Conservation (phyloP, 768 basidiomycete genomes). For the Filobasidium wieringae region DNA sequence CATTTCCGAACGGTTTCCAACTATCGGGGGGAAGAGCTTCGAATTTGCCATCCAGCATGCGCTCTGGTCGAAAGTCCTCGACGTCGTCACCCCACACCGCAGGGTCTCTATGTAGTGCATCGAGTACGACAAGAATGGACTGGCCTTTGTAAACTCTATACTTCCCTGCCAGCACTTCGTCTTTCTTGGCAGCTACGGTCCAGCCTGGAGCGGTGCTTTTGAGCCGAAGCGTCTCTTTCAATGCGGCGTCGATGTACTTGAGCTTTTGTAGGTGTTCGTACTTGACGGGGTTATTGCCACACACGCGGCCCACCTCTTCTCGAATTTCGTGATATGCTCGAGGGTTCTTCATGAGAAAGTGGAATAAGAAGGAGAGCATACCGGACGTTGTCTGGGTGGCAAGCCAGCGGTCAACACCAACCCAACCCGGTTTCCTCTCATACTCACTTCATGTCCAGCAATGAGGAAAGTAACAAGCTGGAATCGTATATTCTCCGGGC, state of each 20-base stretch:
- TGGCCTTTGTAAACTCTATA: constrained; percentile 40
- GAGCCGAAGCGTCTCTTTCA: constrained; percentile 40
- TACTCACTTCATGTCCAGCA: constrained; percentile 43
- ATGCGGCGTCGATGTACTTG: constrained; percentile 41
- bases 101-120: constrained; percentile 41
- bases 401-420: background rate
- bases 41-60: constrained; percentile 47
- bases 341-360: constrained; percentile 45
- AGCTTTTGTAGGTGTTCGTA: constrained; percentile 43
- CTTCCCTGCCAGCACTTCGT: constrained; percentile 42
- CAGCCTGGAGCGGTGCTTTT: constrained; percentile 41
- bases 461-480: constrained; percentile 49
- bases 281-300: constrained; percentile 40
- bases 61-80: constrained; percentile 40
- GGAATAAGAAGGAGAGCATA: constrained; percentile 43
- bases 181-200: constrained; percentile 37
- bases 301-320: constrained; percentile 44
- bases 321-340: constrained; percentile 44
- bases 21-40: constrained; percentile 41
- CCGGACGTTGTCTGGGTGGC: constrained; percentile 20
- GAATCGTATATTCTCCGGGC: constrained; percentile 42
- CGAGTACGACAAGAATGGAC: constrained; percentile 32
- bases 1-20: constrained; percentile 25
- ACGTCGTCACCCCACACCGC: constrained; percentile 48
- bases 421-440: constrained; percentile 14